These are phyloP conservation scores for Cercospora janseana DNA, from an alignment of 2,329 filamentous ascomycete species.

Conservation along the genomic window DNA sequence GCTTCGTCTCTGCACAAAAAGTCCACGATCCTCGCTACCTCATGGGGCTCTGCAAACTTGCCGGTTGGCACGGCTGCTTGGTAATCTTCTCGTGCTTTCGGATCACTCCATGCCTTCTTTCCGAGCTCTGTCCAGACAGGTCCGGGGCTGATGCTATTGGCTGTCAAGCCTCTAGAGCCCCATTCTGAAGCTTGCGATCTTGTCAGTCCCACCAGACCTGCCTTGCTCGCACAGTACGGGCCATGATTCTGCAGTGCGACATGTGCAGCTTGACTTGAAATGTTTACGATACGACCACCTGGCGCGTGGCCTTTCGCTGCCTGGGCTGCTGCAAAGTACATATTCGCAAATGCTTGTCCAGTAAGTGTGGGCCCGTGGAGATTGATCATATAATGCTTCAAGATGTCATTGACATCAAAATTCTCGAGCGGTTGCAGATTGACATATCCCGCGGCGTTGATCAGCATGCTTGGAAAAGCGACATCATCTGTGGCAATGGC, in stretches of 20 bases:
- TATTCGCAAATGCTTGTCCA: slow-evolving; percentile 46
- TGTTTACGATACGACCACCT: slow-evolving; percentile 46
- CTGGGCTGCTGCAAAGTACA: slow-evolving; percentile 38
- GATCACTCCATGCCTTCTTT: slow-evolving; percentile 38
- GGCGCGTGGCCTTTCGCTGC: slow-evolving; percentile 18
- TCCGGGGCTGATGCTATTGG: slow-evolving; percentile 49
- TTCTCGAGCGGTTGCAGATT: slow-evolving; percentile 46
- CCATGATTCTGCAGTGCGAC: slow-evolving; percentile 48
- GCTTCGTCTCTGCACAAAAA: slow-evolving; percentile 39
- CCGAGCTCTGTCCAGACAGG: slow-evolving; percentile 50
- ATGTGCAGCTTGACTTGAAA: slow-evolving; percentile 50
- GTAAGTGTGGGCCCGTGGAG: slow-evolving; percentile 48
- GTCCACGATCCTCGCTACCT: slow-evolving; percentile 69
- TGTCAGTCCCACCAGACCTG: slow-evolving; percentile 46
- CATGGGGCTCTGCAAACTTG: slow-evolving; percentile 36
- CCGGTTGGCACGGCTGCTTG: slow-evolving; percentile 32
- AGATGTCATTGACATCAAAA: slow-evolving; percentile 45
- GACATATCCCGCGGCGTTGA: slow-evolving; percentile 44
- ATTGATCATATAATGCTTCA: slow-evolving; percentile 47
- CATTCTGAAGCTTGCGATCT: slow-evolving; percentile 50
- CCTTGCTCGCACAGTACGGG: slow-evolving; percentile 51
- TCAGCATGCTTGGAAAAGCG: slow-evolving; percentile 37
- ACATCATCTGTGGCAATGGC: slow-evolving; percentile 27
- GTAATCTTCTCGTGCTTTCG: slow-evolving; percentile 29
- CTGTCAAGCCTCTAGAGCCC: slow-evolving; percentile 47